Evolutionary conservation across 2,329 filamentous ascomycete species (phyloP).

Genomic region (Diaporthe citrichinensis): DNA sequence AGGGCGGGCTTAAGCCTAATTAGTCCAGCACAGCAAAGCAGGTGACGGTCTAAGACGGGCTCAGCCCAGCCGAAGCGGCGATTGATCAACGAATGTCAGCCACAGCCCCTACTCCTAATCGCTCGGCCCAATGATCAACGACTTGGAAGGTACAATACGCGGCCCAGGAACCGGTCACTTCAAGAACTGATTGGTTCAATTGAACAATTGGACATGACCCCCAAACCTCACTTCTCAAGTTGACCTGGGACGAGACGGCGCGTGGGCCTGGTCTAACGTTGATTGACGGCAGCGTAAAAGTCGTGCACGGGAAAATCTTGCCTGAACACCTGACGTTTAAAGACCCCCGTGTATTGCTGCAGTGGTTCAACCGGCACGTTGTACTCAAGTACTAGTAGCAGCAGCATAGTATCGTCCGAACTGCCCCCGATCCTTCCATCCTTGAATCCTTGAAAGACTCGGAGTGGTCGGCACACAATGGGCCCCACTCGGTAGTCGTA

Average conservation of each 20-base stretch:
- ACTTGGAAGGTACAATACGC: background rate
- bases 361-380: background rate
- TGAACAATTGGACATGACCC: background rate
- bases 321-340: background rate
- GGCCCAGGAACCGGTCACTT: background rate
- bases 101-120: background rate
- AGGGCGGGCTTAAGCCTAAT: background rate
- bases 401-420: background rate
- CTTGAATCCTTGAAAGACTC: background rate
- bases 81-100: conserved; percentile 11
- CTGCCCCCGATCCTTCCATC: conserved; percentile 12
- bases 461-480: conserved; percentile 8
- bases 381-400: background rate
- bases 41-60: conserved; percentile 6
- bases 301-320: background rate
- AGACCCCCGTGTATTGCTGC: background rate
- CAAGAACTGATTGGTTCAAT: background rate
- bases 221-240: background rate
- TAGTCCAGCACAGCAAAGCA: conserved; percentile 8
- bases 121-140: background rate
- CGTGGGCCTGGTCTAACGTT: background rate
- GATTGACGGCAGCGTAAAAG: background rate
- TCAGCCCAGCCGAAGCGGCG: conserved; percentile 16
- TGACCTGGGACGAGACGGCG: background rate
- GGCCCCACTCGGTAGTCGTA: conserved; percentile 15